A percentile compares a stretch with the other conserved stretches of the same genome.
Evolutionary conservation across 2,329 filamentous ascomycete genomes (phyloP).

Genomic region (Xylariaceae sp.): DNA sequence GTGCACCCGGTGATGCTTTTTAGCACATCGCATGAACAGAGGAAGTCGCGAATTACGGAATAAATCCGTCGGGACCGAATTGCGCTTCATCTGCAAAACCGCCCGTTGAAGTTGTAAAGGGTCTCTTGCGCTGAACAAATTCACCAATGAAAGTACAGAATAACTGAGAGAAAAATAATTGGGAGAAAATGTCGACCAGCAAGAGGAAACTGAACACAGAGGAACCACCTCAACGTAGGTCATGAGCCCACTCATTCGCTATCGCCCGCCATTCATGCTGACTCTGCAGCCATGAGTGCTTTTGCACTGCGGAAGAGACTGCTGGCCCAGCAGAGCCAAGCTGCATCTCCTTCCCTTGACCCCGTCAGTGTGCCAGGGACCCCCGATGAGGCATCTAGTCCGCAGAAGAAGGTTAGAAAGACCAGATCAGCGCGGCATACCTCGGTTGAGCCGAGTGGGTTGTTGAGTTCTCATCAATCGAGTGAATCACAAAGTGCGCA

Average conservation of each 20-base stretch:
- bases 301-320: slow-evolving; percentile 41
- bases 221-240: slow-evolving; percentile 34
- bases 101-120: neutral
- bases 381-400: neutral
- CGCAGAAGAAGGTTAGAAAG: slow-evolving; percentile 21
- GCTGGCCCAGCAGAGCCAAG: slow-evolving; percentile 25
- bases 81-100: neutral
- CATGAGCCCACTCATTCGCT: neutral
- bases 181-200: slow-evolving; percentile 29
- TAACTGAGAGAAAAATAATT: neutral
- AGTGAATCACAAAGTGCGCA: neutral
- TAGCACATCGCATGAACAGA: too few relatives aligned
- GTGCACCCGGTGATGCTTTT: too few relatives aligned
- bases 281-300: slow-evolving; percentile 37
- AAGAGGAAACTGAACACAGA: slow-evolving; percentile 39
- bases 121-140: neutral
- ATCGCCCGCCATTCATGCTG: neutral
- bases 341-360: neutral
- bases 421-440: neutral
- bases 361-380: slow-evolving; percentile 2
- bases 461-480: neutral
- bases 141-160: neutral
- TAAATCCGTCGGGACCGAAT: too few relatives aligned
- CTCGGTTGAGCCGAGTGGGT: neutral
- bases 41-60: too few relatives aligned